Base-by-base conservation (phyloP, 495 filamentous ascomycete genomes). In the Penicillium parvum region DNA sequence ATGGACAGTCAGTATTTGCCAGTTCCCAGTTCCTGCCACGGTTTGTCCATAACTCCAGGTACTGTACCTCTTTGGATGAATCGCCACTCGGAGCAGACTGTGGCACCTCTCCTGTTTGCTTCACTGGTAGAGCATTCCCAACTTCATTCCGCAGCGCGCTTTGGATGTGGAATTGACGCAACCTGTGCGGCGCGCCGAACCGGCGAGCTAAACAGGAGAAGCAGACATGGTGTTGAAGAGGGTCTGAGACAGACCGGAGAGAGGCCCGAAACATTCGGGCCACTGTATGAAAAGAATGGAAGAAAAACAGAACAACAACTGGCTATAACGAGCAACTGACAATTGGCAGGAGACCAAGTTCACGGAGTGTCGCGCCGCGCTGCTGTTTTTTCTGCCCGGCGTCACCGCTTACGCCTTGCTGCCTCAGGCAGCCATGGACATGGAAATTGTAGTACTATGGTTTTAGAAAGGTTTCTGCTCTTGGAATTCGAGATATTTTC, bases 241-340 rank as follows among this genome's bases (percentile, higher is more conserved):
- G 66, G 61, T 60, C 66, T 65, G 63, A 51, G 40, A 55, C 57
- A 62, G 67, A 68, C 64, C 68, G 58, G 37, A 64, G 39, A 23
- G 62, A 67, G 36, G 52, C 46, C 47, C 68, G 68, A 52, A 70
- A 62, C 69, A 73, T 73, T 32, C 63, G 53, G 57, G 40, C 47
- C 45, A 32, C 40, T 17, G 20, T 8, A 23, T 27, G 28, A 21
- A 19, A 34, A 32, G 19, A 21, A 46, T 7, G 12, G 16, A 43
- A 32, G 20, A 23, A 44, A 12, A 10, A 45, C 27, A 25, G 48
- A 11, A 16, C 16, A 47, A 21, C 29, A 9, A 37, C n/a, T n/a
- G n/a, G 32, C 26, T 15, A 37, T 8, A 9, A 36, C 35, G 27
- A 12, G 35, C 30, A 5, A 28, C 32, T 19, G 18, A 38, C 34